phyloP scores from a whole-genome alignment of 2,329 filamentous ascomycete genomes.

The Colletotrichum navitas region DNA sequence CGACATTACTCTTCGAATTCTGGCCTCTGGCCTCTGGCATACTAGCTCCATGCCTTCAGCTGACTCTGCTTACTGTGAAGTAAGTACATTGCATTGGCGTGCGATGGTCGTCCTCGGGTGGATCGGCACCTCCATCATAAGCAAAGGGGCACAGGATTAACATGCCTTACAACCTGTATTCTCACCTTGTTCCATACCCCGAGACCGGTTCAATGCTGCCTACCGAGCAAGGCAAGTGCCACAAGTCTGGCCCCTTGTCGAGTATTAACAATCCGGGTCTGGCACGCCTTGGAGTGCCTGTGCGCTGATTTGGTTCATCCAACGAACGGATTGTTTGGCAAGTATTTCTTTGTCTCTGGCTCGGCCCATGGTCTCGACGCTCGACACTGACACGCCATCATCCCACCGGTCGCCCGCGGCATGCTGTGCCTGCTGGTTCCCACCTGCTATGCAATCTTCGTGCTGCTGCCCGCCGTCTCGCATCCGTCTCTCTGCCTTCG shows the following conservation, averaged over 20 bases:
- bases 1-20: background rate
- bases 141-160: constrained; percentile 11
- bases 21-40: background rate
- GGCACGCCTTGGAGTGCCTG: constrained; percentile 3
- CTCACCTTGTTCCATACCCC: background rate
- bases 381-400: constrained; percentile 26
- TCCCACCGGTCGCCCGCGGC: constrained; percentile 6
- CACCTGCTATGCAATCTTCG: constrained; percentile 21
- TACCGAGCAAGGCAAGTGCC: constrained; percentile 3
- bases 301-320: constrained; percentile 11
- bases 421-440: constrained; percentile 20
- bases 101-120: constrained; percentile 25
- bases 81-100: background rate
- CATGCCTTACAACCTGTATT: background rate
- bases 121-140: constrained; percentile 32
- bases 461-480: constrained; percentile 16
- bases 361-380: constrained; percentile 16
- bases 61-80: background rate
- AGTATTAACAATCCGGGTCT: background rate
- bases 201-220: background rate
- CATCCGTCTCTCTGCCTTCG: constrained; percentile 3
- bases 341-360: constrained; percentile 23
- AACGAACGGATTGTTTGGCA: constrained; percentile 20
- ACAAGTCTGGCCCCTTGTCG: background rate
- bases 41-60: constrained; percentile 14